A percentile compares a stretch with the other conserved stretches of the same genome.
Conservation (phyloP, 345 rosid species). For the Microcos paniculata region DNA sequence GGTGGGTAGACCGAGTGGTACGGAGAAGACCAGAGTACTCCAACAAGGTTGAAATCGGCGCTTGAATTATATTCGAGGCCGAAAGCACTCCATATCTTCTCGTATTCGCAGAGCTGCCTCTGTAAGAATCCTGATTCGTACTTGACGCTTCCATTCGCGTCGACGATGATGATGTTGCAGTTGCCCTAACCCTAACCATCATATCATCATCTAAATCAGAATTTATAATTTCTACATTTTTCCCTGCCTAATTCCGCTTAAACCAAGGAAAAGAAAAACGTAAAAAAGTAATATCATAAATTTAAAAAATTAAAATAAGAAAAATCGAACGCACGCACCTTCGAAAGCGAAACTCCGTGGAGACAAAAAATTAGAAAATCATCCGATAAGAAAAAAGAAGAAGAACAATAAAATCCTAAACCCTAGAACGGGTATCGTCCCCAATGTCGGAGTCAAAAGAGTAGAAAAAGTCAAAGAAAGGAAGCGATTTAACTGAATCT, state of each 20-base stretch:
- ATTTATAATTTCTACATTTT: neutral
- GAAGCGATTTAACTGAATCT: slow-evolving; percentile 15
- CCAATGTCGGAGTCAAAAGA: neutral
- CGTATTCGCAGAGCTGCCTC: slow-evolving; percentile 45
- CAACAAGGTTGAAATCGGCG: slow-evolving; percentile 80
- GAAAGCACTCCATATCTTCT: slow-evolving; percentile 70
- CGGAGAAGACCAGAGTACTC: slow-evolving; percentile 93
- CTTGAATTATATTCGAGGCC: slow-evolving; percentile 81
- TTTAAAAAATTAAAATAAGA: neutral
- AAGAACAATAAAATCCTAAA: slow-evolving; percentile 10
- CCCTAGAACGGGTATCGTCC: slow-evolving; percentile 12
- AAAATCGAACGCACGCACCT: slow-evolving; percentile 40
- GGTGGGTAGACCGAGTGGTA: slow-evolving; percentile 43
- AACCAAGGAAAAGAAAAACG: slow-evolving; percentile 8
- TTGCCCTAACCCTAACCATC: slow-evolving; percentile 60
- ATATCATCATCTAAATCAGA: neutral
- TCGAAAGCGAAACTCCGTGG: slow-evolving; percentile 60
- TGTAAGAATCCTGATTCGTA: slow-evolving; percentile 54
- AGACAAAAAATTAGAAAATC: slow-evolving; percentile 11
- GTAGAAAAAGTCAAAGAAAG: slow-evolving; percentile 21
- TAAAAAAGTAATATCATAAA: neutral
- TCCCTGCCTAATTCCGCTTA: neutral
- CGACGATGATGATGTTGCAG: slow-evolving; percentile 15
- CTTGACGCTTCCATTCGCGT: slow-evolving; percentile 75
- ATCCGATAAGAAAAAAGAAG: neutral